phyloP scores from a whole-genome alignment of 1,284 basidiomycete species.

The Anthracocystis panici-leucophaei region DNA sequence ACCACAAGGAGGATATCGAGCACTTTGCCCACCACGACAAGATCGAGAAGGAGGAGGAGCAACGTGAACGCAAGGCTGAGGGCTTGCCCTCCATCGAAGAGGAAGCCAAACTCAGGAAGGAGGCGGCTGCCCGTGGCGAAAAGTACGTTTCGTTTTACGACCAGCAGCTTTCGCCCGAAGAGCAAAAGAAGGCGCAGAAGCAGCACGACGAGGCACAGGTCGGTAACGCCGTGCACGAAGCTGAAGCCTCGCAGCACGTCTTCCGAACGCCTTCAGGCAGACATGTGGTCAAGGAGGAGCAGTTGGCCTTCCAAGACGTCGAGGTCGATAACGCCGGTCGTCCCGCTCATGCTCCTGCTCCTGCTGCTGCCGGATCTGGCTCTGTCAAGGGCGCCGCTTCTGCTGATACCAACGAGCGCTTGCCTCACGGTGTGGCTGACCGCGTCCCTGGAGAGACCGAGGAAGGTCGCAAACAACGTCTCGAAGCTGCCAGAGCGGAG shows the following conservation, averaged over 20 bases:
- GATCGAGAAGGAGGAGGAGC: conserved; percentile 88
- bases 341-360: conserved; percentile 50
- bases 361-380: conserved; percentile 28
- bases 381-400: conserved; percentile 18
- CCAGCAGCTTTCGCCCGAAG: conserved; percentile 57
- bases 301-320: conserved; percentile 52
- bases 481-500: conserved; percentile 58
- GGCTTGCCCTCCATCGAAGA: conserved; percentile 75
- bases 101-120: conserved; percentile 54
- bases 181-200: conserved; percentile 55
- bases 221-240: conserved; percentile 62
- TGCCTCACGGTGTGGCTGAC: conserved; percentile 53
- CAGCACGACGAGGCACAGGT: conserved; percentile 53
- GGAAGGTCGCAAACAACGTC: conserved; percentile 55
- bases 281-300: conserved; percentile 64
- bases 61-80: conserved; percentile 82
- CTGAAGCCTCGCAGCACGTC: conserved; percentile 61
- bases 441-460: conserved; percentile 64
- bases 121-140: conserved; percentile 57
- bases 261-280: conserved; percentile 66
- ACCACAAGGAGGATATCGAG: conserved; percentile 80
- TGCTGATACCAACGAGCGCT: conserved; percentile 19
- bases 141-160: conserved; percentile 65
- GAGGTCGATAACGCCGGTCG: conserved; percentile 56
- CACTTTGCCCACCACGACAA: conserved; percentile 88